A percentile compares a stretch with the other conserved stretches of the same genome.
Evolutionary conservation across 495 filamentous ascomycete species (phyloP).

Genomic region (Gamarada debralockiae): DNA sequence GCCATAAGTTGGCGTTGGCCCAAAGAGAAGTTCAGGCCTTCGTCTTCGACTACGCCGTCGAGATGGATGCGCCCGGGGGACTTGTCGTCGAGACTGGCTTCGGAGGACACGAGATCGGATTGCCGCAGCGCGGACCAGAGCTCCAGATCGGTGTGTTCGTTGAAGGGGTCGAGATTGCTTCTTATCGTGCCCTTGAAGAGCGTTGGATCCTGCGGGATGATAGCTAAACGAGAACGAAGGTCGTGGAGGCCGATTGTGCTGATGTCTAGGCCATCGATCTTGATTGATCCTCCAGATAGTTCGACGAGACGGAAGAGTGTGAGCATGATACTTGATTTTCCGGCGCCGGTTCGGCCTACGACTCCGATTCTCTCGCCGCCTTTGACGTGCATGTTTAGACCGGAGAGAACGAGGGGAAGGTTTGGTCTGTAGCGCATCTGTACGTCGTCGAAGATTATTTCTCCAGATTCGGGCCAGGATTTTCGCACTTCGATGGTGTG

Average conservation of each 20-base stretch:
- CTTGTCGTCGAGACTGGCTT: slow-evolving; percentile 39
- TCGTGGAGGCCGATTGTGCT: slow-evolving; percentile 79
- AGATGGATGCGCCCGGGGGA: slow-evolving; percentile 64
- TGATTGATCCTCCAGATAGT: slow-evolving; percentile 76
- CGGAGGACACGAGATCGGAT: slow-evolving; percentile 62
- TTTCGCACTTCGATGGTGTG: slow-evolving; percentile 62
- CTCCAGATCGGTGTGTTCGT: slow-evolving; percentile 80
- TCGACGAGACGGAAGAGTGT: slow-evolving; percentile 90
- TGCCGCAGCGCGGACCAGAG: slow-evolving; percentile 85
- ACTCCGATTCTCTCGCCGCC: slow-evolving; percentile 92
- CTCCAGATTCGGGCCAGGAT: slow-evolving; percentile 79
- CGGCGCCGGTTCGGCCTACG: slow-evolving; percentile 89
- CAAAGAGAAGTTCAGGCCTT: slow-evolving; percentile 93
- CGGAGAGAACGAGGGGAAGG: slow-evolving; percentile 79
- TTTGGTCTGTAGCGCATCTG: slow-evolving; percentile 87
- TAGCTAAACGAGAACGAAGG: slow-evolving; percentile 81
- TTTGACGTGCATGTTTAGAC: slow-evolving; percentile 68
- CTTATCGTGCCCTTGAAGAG: slow-evolving; percentile 90
- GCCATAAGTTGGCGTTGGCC: slow-evolving; percentile 96
- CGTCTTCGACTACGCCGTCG: slow-evolving; percentile 83
- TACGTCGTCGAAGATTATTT: slow-evolving; percentile 80
- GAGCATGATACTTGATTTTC: slow-evolving; percentile 93
- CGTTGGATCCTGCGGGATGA: slow-evolving; percentile 96
- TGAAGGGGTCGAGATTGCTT: slow-evolving; percentile 88
- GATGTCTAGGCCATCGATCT: slow-evolving; percentile 89